Evolutionary conservation across 495 filamentous ascomycete genomes (phyloP), one percentile per base, ranked within the genome.

Genomic region (Amorphotheca resinae): DNA sequence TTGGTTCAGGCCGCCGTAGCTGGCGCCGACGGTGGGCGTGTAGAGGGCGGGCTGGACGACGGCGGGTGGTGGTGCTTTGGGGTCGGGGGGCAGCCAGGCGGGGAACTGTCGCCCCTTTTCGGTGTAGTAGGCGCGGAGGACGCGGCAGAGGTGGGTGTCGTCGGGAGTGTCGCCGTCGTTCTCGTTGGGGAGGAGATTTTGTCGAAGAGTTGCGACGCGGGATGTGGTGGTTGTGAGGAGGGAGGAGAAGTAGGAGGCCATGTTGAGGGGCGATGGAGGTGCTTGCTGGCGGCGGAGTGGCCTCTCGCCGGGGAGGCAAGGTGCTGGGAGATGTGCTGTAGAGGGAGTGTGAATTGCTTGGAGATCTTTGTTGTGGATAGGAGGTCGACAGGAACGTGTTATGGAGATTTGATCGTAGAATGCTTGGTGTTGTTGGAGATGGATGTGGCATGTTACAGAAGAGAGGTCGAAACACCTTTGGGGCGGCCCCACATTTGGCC

Each of bases 101-200:
- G 91, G 91, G 55, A 86, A 86, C 0, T 82, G 73, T 12, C 79
- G 76, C 48, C 79, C 79, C 53, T 93, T 93, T 57, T 96, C 91
- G 26, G 65, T 76, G 67, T 98, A 98, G 70, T 96, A 94, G 44
- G 77, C 82, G 40, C 91, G 82, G n/a, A 98, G 77, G 11, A 93
- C 88, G 57, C 88, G 82, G 64, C 84, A 89, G 57, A 98, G 79
- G 64, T 95, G 87, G 1, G 87, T 88, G 66, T 91, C 82, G 64
- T 95, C 87, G 64, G 93, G 87, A 44, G 86, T 91, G 55, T 95
- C 88, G 48, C 83, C 84, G 64, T 94, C 88, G 44, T 78, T 72
- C 59, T 93, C 88, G 54, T 77, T 71, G 43, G 71, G 64, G 42
- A 87, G 79, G 59, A 91, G 79, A 22, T 77, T 79, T 26, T 80